These are phyloP conservation scores for Aspergillus saccharolyticus DNA, from an alignment of 495 filamentous ascomycete species.

Conservation along the genomic window DNA sequence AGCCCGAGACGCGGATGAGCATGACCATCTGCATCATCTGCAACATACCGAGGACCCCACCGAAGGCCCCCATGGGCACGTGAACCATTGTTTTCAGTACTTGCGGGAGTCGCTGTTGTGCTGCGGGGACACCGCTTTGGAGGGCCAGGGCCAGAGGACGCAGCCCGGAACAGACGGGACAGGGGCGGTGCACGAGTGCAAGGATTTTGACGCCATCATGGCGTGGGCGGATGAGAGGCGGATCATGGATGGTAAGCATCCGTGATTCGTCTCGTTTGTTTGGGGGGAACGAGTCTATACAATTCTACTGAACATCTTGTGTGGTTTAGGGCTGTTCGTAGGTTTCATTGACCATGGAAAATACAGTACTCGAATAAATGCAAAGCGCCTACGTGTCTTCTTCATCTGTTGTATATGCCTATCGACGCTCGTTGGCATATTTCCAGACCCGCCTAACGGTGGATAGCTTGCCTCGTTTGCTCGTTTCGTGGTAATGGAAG, in stretches of 20 bases:
- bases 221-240: slow-evolving; percentile 1
- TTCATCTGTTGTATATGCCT: no score
- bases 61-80: not conserved
- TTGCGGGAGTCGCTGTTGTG: slow-evolving; percentile 1
- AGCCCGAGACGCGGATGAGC: not conserved
- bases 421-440: no score
- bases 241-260: slow-evolving; percentile 1
- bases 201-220: slow-evolving; percentile 2
- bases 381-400: no score
- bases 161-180: not conserved
- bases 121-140: slow-evolving; percentile 1
- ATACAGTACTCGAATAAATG: no score
- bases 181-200: not conserved
- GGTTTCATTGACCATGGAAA: no score
- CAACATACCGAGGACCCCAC: not conserved
- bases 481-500: no score
- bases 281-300: no score
- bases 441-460: no score
- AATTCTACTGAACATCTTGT: no score
- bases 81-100: slow-evolving; percentile 3
- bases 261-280: no score
- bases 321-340: no score
- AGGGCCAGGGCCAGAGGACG: not conserved
- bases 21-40: not conserved
- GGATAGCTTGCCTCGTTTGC: no score